Conservation (phyloP, 139 green algal species). For the Diplosphaera chodatii region DNA sequence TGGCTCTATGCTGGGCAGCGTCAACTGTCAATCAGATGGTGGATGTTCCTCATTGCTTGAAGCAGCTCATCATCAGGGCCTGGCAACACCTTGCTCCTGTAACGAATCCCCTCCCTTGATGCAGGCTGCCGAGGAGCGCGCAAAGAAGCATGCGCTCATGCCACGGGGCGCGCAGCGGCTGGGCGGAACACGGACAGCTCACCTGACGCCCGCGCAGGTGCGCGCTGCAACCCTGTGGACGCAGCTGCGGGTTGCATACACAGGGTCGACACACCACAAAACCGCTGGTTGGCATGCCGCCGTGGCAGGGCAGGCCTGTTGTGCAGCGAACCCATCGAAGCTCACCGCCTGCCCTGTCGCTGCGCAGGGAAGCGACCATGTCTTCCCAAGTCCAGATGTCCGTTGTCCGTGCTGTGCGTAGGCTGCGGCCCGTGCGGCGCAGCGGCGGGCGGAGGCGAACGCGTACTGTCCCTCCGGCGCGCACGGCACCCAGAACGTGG, state of each 20-base stretch:
- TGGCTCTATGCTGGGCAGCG: too few relatives aligned
- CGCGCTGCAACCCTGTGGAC: too few relatives aligned
- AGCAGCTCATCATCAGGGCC: too few relatives aligned
- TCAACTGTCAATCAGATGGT: too few relatives aligned
- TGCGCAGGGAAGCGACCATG: too few relatives aligned
- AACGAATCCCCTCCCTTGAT: neutral
- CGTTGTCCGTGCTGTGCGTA: neutral
- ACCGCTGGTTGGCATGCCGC: neutral
- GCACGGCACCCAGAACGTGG: neutral
- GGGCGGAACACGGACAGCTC: constrained; percentile 19
- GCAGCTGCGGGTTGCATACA: too few relatives aligned
- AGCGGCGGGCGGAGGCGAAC: constrained; percentile 41
- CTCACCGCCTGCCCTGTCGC: too few relatives aligned
- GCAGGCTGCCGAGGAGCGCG: constrained; percentile 34
- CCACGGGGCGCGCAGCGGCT: constrained; percentile 26
- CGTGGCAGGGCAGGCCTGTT: too few relatives aligned
- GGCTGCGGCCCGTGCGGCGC: constrained; percentile 47
- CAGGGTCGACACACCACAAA: too few relatives aligned
- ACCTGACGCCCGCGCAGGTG: constrained; percentile 34
- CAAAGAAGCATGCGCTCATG: constrained; percentile 27
- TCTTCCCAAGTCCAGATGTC: neutral
- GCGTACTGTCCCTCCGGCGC: constrained; percentile 32
- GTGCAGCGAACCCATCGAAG: too few relatives aligned
- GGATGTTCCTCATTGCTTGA: too few relatives aligned
- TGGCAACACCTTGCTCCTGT: too few relatives aligned